These are phyloP conservation scores for Penicillium riverlandense DNA, from an alignment of 495 filamentous ascomycete genomes.

Conservation along the genomic window DNA sequence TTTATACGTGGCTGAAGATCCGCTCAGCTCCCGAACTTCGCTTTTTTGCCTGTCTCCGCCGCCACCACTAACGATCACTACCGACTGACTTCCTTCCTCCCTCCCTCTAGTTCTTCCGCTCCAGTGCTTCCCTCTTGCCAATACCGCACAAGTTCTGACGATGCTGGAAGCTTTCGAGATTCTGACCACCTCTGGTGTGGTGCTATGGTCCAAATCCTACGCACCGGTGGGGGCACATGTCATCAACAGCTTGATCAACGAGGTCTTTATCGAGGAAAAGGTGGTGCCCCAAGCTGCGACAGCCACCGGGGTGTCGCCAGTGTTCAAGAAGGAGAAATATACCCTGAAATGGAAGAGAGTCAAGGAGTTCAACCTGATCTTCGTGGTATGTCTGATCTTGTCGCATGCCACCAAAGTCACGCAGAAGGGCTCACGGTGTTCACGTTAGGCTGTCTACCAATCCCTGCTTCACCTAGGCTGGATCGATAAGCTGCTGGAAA, in stretches of 20 bases:
- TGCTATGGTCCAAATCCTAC: slow-evolving; percentile 91
- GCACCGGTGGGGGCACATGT: slow-evolving; percentile 69
- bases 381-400: slow-evolving; percentile 61
- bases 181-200: slow-evolving; percentile 88
- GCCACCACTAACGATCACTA: slow-evolving; percentile 10
- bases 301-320: slow-evolving; percentile 31
- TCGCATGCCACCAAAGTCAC: slow-evolving; percentile 10
- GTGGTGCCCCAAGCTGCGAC: slow-evolving; percentile 47
- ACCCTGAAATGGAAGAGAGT: slow-evolving; percentile 88
- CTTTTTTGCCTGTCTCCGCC: slow-evolving; percentile 29
- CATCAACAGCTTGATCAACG: slow-evolving; percentile 89
- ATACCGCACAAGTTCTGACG: too few species aligned
- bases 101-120: background rate
- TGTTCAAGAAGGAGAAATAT: slow-evolving; percentile 88
- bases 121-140: too few species aligned
- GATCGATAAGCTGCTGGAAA: slow-evolving; percentile 95
- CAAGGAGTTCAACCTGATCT: slow-evolving; percentile 90
- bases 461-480: slow-evolving; percentile 90
- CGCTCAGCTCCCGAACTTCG: slow-evolving; percentile 20
- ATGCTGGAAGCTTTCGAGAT: slow-evolving; percentile 96
- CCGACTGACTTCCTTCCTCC: slow-evolving; percentile 6
- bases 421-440: slow-evolving; percentile 11
- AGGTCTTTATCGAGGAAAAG: slow-evolving; percentile 95
- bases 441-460: slow-evolving; percentile 81
- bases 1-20: slow-evolving; percentile 41